Conservation (phyloP, 768 basidiomycete genomes). For the Tulasnella sp. region DNA sequence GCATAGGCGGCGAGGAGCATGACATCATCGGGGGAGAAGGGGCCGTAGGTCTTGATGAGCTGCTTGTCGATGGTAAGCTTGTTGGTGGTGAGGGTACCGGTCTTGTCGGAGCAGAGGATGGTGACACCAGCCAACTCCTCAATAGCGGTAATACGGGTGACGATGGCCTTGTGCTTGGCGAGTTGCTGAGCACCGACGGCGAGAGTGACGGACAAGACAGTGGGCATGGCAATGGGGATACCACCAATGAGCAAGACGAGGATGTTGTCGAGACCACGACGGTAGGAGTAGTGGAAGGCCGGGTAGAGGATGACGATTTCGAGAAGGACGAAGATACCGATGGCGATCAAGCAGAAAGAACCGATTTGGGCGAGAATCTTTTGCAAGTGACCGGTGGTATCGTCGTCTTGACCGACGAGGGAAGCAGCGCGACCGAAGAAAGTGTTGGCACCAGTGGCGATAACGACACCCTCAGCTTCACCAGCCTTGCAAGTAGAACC, state of each 20-base stretch:
- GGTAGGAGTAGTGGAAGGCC: slow-evolving; percentile 82
- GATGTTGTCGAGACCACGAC: slow-evolving; percentile 93
- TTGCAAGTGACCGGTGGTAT: slow-evolving; percentile 96
- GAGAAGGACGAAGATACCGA: slow-evolving; percentile 92
- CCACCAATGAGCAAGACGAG: slow-evolving; percentile 98
- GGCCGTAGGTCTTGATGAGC: slow-evolving; percentile 85
- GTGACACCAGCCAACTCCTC: slow-evolving; percentile 98
- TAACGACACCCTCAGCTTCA: slow-evolving; percentile 97
- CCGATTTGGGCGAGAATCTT: slow-evolving; percentile 98
- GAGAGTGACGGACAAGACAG: slow-evolving; percentile 94
- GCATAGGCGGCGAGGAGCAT: slow-evolving; percentile 92
- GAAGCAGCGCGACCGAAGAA: slow-evolving; percentile 99
- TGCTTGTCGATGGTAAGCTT: slow-evolving; percentile 95
- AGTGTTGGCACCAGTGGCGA: slow-evolving; percentile 94
- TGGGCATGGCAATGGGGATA: slow-evolving; percentile 99
- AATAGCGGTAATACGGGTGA: slow-evolving; percentile 98
- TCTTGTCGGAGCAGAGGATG: slow-evolving; percentile 98
- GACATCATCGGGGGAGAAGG: slow-evolving; percentile 82
- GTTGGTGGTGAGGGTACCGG: slow-evolving; percentile 96
- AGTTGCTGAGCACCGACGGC: slow-evolving; percentile 98
- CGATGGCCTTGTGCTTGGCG: slow-evolving; percentile 98
- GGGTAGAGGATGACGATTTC: slow-evolving; percentile 94
- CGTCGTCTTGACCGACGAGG: slow-evolving; percentile 94
- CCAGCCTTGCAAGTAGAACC: slow-evolving; percentile 99
- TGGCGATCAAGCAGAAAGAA: slow-evolving; percentile 92